phyloP scores from a whole-genome alignment of 495 filamentous ascomycete species.

The Penicillium silybi region DNA sequence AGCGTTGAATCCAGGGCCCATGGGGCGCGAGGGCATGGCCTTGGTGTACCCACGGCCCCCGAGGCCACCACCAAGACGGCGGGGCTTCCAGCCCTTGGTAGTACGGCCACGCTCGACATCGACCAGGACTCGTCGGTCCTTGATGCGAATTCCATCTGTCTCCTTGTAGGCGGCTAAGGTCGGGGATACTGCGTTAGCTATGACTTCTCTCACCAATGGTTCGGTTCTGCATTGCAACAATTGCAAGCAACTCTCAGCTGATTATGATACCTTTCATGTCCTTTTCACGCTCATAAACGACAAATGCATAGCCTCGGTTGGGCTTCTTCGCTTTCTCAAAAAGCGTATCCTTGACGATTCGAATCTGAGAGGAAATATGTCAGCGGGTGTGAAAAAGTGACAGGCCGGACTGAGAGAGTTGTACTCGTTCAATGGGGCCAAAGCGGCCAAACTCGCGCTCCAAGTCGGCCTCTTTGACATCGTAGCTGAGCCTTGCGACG shows the following conservation, averaged over 20 bases:
- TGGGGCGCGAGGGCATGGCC: constrained; percentile 66
- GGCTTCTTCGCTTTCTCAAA: constrained; percentile 78
- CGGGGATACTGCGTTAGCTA: constrained; percentile 31
- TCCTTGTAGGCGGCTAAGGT: constrained; percentile 73
- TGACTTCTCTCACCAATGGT: constrained; percentile 21
- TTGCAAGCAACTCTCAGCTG: constrained; percentile 1
- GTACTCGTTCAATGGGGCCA: constrained; percentile 89
- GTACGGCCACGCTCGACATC: constrained; percentile 96
- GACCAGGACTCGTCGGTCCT: constrained; percentile 84
- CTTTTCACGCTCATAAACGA: constrained; percentile 95
- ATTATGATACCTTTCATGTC: constrained; percentile 93
- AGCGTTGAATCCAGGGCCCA: constrained; percentile 54
- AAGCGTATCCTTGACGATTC: constrained; percentile 67
- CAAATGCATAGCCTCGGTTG: constrained; percentile 90
- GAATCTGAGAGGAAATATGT: constrained; percentile 58
- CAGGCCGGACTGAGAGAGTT: background rate
- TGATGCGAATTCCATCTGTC: constrained; percentile 88
- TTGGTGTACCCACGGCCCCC: constrained; percentile 94
- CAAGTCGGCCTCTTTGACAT: constrained; percentile 81
- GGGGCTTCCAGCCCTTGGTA: constrained; percentile 89
- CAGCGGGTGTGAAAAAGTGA: background rate
- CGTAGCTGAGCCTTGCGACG: constrained; percentile 83
- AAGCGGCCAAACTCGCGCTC: constrained; percentile 93
- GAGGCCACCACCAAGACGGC: constrained; percentile 86
- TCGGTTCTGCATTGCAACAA: background rate